Evolutionary conservation across 495 filamentous ascomycete genomes (phyloP).

Genomic region (Xylaria sp.): DNA sequence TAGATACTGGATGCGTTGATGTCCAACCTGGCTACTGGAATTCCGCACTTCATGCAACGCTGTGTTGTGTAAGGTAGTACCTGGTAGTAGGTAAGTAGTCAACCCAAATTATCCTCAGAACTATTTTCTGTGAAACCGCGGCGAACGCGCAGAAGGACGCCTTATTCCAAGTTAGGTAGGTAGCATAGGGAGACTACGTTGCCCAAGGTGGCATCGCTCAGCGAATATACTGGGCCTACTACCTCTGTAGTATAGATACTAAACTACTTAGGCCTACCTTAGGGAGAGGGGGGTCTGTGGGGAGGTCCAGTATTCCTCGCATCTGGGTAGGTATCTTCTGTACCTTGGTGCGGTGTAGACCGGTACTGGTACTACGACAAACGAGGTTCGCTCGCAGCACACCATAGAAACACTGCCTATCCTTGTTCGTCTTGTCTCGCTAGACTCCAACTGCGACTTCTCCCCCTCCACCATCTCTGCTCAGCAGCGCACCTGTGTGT

Average conservation of each 20-base stretch:
- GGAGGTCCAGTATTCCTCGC: background rate
- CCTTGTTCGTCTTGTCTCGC: slow-evolving; percentile 1
- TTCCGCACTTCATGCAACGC: background rate
- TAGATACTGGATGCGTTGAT: too few species aligned
- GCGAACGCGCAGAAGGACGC: background rate
- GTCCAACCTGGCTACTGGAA: background rate
- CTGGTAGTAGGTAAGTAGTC: too few species aligned
- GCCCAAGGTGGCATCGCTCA: background rate
- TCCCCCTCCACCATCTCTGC: background rate
- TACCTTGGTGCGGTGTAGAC: too few species aligned
- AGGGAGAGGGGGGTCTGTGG: background rate
- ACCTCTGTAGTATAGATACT: too few species aligned
- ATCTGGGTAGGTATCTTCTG: too few species aligned
- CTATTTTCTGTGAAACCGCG: background rate
- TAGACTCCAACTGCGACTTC: background rate
- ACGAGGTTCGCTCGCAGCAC: background rate
- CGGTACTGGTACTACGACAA: background rate
- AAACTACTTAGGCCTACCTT: too few species aligned
- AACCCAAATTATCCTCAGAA: background rate
- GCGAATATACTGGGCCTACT: background rate
- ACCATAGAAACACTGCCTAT: background rate
- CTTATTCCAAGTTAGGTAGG: slow-evolving; percentile 2
- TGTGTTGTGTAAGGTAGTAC: background rate
- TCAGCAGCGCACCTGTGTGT: background rate
- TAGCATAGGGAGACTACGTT: too few species aligned